A percentile compares a stretch with the other conserved stretches of the same genome.
phyloP scores from a whole-genome alignment of 2,329 filamentous ascomycete species.

The Beauveria asiatica region DNA sequence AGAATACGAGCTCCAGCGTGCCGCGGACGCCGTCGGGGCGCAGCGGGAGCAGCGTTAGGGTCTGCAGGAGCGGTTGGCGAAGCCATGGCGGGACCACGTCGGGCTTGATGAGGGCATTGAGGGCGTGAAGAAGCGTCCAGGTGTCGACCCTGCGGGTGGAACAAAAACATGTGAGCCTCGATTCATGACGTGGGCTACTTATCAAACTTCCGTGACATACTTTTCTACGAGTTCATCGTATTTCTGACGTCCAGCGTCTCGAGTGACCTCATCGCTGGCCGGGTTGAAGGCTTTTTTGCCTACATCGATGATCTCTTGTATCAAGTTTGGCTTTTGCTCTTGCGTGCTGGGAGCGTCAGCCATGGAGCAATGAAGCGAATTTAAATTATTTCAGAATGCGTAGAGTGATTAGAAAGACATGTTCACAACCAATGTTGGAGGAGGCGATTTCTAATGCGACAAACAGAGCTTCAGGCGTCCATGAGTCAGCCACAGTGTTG shows the following conservation, averaged over 20 bases:
- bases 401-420: neutral
- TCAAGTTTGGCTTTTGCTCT: slow-evolving; percentile 21
- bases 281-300: slow-evolving; percentile 44
- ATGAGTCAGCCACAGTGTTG: neutral
- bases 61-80: slow-evolving; percentile 44
- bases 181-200: neutral
- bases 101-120: slow-evolving; percentile 58
- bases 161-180: neutral
- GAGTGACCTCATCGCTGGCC: slow-evolving; percentile 23
- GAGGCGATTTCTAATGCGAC: neutral
- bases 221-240: slow-evolving; percentile 41
- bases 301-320: slow-evolving; percentile 28
- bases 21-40: slow-evolving; percentile 55
- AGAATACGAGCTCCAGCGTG: slow-evolving; percentile 63
- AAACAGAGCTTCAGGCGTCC: neutral
- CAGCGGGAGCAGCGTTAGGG: slow-evolving; percentile 53
- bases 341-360: slow-evolving; percentile 17
- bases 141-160: slow-evolving; percentile 24
- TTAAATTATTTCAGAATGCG: neutral
- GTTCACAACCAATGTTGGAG: neutral
- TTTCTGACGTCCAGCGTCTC: slow-evolving; percentile 27
- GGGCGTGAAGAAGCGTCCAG: slow-evolving; percentile 48
- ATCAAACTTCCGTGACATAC: slow-evolving; percentile 24
- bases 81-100: slow-evolving; percentile 51
- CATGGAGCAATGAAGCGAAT: slow-evolving; percentile 15